A percentile compares a stretch with the other conserved stretches of the same genome.
Evolutionary conservation across 345 rosid genomes (phyloP).

Genomic region (Populus davidiana): DNA sequence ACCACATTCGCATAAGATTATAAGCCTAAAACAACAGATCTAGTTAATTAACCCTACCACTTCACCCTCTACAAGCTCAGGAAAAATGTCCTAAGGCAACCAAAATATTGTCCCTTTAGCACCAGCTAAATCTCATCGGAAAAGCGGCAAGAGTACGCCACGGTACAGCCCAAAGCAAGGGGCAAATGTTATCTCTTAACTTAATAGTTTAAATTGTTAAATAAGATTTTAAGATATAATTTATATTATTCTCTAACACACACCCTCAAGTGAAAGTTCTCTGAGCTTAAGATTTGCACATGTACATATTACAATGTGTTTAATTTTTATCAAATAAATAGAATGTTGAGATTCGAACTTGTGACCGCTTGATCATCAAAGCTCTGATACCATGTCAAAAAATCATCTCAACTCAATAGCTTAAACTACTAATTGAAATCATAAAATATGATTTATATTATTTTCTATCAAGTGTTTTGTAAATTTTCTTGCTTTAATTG

Average conservation of each 20-base stretch:
- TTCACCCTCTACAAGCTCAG: neutral
- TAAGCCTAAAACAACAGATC: neutral
- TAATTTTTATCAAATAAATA: no score
- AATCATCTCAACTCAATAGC: no score
- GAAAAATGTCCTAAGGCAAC: constrained; percentile 27
- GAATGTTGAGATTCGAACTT: no score
- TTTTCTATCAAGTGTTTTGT: constrained; percentile 2
- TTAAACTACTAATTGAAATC: no score
- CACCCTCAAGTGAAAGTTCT: rapidly evolving
- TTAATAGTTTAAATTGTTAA: no score
- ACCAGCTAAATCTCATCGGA: constrained; percentile 20
- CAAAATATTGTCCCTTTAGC: constrained; percentile 25
- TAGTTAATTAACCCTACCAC: neutral
- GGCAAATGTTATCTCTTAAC: constrained; percentile 30
- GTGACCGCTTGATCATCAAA: no score
- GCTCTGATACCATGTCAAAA: no score
- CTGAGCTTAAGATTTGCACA: no score
- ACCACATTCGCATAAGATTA: neutral
- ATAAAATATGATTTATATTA: no score
- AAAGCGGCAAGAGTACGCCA: constrained; percentile 38
- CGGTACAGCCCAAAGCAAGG: neutral
- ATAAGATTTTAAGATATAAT: no score
- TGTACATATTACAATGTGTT: rapidly evolving
- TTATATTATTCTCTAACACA: no score
- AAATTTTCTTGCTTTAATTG: constrained; percentile 34